A percentile compares a stretch with the other conserved stretches of the same genome.
These are phyloP conservation scores for Flaveria bidentis DNA, from an alignment of 129 eudicot genomes.

Conservation along the genomic window DNA sequence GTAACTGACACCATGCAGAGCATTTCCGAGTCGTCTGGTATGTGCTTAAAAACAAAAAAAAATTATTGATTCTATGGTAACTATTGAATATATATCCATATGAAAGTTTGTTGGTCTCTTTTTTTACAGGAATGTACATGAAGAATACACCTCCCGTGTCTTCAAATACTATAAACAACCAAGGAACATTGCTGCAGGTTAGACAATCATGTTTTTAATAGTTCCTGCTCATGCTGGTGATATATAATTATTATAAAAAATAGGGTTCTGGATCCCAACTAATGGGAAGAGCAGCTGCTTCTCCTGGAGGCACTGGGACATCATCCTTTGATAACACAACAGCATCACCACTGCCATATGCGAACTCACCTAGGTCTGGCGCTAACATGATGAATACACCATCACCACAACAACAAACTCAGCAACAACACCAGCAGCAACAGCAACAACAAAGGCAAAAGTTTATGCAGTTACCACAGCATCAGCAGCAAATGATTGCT, in stretches of 20 bases:
- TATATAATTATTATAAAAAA: not conserved
- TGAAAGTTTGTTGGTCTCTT: not conserved
- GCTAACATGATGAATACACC: slow-evolving; percentile 82
- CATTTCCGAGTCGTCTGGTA: slow-evolving; percentile 77
- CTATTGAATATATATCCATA: not conserved
- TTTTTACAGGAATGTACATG: slow-evolving; percentile 71
- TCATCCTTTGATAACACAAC: slow-evolving; percentile 77
- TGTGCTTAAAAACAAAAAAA: not conserved
- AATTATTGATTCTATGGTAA: not conserved
- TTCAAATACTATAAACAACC: slow-evolving; percentile 62
- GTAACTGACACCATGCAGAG: slow-evolving; percentile 55
- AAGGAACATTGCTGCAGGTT: slow-evolving; percentile 79
- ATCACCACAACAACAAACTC: slow-evolving; percentile 94
- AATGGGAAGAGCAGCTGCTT: slow-evolving; percentile 82
- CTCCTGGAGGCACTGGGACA: slow-evolving; percentile 66
- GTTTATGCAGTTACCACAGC: slow-evolving; percentile 76
- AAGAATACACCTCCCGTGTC: slow-evolving; percentile 79
- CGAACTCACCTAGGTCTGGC: slow-evolving; percentile 84
- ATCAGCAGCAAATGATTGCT: slow-evolving; percentile 81
- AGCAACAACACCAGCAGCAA: slow-evolving; percentile 59
- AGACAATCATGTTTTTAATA: slow-evolving; percentile 16
- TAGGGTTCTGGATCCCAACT: slow-evolving; percentile 87
- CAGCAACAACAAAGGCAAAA: slow-evolving; percentile 65
- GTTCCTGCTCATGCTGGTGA: slow-evolving; percentile 8
- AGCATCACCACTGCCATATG: slow-evolving; percentile 78